Conservation (phyloP, 495 filamentous ascomycete genomes). For the Tuber aestivum region DNA sequence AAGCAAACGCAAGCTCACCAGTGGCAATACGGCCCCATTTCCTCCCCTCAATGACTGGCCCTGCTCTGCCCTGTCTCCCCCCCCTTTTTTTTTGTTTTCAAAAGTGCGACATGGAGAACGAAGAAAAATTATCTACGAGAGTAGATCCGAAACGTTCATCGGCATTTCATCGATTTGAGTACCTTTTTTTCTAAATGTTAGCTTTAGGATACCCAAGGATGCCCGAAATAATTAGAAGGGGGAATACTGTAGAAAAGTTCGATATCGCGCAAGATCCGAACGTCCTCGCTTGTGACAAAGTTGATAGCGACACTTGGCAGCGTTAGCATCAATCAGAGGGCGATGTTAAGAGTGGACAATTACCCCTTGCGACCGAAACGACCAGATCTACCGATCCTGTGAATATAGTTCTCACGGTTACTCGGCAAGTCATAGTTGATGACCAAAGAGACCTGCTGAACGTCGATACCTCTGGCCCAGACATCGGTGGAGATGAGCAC, state of each 20-base stretch:
- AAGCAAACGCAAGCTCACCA: constrained; percentile 17
- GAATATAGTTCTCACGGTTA: constrained; percentile 99
- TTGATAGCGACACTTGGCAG: constrained; percentile 82
- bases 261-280: constrained; percentile 94
- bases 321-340: not conserved
- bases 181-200: constrained; percentile 48
- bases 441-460: constrained; percentile 97
- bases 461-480: constrained; percentile 96
- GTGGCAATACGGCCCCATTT: constrained; percentile 32
- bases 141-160: constrained; percentile 79
- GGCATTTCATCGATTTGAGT: constrained; percentile 99
- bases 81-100: constrained; percentile 15
- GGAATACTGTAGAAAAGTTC: constrained; percentile 65
- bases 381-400: constrained; percentile 91
- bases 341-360: not conserved
- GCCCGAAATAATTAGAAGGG: not conserved
- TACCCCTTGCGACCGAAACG: constrained; percentile 85
- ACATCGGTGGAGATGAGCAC: constrained; percentile 98
- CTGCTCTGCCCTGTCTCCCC: too few species aligned
- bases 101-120: constrained; percentile 3
- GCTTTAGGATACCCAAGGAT: constrained; percentile 14
- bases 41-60: constrained; percentile 24
- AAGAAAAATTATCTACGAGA: constrained; percentile 41
- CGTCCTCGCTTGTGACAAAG: constrained; percentile 96
- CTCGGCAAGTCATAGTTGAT: constrained; percentile 99